These are phyloP conservation scores for Ceratocystis ficicola DNA, from an alignment of 2,329 filamentous ascomycete genomes.

Conservation along the genomic window DNA sequence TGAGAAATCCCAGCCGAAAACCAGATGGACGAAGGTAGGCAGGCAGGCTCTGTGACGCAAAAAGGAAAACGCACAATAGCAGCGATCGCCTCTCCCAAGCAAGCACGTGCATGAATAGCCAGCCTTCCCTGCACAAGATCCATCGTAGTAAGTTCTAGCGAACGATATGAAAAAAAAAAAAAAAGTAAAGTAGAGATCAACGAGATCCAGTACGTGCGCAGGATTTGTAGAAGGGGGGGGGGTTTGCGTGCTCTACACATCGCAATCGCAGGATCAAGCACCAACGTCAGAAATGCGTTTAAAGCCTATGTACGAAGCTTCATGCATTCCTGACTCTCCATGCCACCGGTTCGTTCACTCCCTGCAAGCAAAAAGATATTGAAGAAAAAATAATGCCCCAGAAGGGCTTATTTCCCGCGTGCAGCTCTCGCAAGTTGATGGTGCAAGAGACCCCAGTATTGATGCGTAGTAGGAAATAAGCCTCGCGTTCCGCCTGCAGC, in stretches of 20 bases:
- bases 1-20: background rate
- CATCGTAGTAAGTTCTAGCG: too few species aligned
- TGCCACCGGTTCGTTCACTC: background rate
- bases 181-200: too few species aligned
- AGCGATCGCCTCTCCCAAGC: background rate
- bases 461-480: background rate
- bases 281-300: background rate
- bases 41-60: background rate
- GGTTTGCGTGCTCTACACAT: background rate
- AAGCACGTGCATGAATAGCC: background rate
- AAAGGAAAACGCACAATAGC: background rate
- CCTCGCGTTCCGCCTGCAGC: background rate
- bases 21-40: background rate
- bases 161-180: too few species aligned
- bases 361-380: constrained; percentile 2
- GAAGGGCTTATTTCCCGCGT: constrained; percentile 20
- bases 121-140: too few species aligned
- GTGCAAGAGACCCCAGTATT: background rate
- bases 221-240: background rate
- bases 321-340: background rate
- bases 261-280: background rate
- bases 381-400: constrained; percentile 16
- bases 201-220: too few species aligned
- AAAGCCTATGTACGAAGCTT: background rate
- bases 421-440: background rate